These are phyloP conservation scores for Vanrija sp. DNA, from an alignment of 1,284 basidiomycete species.

Conservation along the genomic window DNA sequence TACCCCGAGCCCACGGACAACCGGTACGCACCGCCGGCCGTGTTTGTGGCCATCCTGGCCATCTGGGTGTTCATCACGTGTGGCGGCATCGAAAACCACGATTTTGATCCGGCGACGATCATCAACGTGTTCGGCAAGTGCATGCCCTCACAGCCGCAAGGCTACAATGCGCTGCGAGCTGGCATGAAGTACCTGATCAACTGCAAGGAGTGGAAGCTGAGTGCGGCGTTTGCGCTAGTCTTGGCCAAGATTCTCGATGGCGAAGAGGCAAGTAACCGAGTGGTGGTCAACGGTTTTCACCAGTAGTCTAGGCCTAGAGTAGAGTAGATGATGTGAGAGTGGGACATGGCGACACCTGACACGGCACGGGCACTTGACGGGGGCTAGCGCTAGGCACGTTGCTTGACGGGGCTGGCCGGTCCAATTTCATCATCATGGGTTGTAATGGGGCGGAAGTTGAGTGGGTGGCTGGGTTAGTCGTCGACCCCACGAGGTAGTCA, in stretches of 20 bases:
- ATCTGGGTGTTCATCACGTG: conserved; percentile 21
- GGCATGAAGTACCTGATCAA: conserved; percentile 21
- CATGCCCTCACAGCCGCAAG: not conserved
- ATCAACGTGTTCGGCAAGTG: not conserved
- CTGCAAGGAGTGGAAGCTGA: conserved; percentile 22
- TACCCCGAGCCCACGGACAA: conserved; percentile 8
- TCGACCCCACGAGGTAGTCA: too few relatives aligned
- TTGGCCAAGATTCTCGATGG: conserved; percentile 18
- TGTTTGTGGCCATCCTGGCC: conserved; percentile 17
- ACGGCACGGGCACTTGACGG: too few relatives aligned
- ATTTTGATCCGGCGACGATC: not conserved
- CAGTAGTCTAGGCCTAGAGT: too few relatives aligned
- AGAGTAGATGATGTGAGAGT: too few relatives aligned
- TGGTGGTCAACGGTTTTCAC: too few relatives aligned
- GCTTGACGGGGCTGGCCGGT: too few relatives aligned
- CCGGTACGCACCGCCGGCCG: conserved; percentile 17
- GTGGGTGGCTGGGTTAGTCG: too few relatives aligned
- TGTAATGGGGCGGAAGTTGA: too few relatives aligned
- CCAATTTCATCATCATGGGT: too few relatives aligned
- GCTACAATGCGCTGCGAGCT: conserved; percentile 5
- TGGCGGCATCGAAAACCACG: conserved; percentile 5
- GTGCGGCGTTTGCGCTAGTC: conserved; percentile 19
- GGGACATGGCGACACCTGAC: too few relatives aligned
- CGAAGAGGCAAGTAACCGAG: not conserved
- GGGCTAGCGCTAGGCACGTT: too few relatives aligned